phyloP scores from a whole-genome alignment of 2,329 filamentous ascomycete species.

The Beauveria sp. region DNA sequence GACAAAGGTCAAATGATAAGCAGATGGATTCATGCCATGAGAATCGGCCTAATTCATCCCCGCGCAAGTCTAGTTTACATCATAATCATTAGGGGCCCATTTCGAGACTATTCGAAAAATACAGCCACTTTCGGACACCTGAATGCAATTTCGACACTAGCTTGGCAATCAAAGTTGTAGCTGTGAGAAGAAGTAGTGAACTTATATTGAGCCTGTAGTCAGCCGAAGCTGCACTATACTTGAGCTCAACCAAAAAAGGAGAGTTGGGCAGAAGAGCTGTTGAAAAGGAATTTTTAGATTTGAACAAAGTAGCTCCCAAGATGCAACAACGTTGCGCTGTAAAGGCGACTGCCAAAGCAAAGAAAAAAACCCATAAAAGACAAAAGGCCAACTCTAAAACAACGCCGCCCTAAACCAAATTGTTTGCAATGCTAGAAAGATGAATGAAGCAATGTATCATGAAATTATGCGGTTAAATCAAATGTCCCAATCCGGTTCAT shows the following conservation, averaged over 20 bases:
- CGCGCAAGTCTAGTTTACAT: neutral
- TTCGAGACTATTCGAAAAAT: neutral
- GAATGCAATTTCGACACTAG: neutral
- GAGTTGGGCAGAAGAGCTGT: neutral
- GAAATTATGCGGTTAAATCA: conserved; percentile 3
- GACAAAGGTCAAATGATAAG: neutral
- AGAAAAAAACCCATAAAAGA: neutral
- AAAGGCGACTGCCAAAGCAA: neutral
- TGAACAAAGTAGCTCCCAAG: neutral
- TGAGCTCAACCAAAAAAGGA: no score
- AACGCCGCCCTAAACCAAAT: neutral
- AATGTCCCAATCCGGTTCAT: conserved; percentile 34
- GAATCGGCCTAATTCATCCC: neutral
- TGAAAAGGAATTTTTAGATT: no score
- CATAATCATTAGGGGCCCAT: neutral
- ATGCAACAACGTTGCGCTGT: neutral
- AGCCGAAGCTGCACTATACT: no score
- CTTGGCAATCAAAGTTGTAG: neutral
- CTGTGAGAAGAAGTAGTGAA: neutral
- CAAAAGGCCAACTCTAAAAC: neutral
- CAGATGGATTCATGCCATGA: neutral
- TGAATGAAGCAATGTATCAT: neutral
- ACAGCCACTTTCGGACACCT: neutral
- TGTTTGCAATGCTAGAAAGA: neutral
- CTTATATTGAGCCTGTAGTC: neutral